phyloP scores from a whole-genome alignment of 805 yeast species.

The Saccharomycopsis sp. region DNA sequence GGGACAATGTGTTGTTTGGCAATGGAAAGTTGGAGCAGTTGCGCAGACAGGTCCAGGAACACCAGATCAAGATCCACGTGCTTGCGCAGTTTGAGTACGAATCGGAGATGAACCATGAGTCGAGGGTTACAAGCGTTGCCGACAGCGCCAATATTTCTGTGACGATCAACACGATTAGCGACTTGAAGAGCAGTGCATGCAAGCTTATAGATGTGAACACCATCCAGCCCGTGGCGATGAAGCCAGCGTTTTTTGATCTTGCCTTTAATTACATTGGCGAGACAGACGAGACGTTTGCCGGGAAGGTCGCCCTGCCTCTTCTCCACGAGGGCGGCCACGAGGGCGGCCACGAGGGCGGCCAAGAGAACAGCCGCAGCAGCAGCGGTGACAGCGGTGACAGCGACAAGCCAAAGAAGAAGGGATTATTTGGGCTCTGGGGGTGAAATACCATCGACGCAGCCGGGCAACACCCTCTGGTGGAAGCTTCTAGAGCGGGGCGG shows the following conservation, averaged over 20 bases:
- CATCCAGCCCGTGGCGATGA: conserved; percentile 59
- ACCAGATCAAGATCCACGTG: conserved; percentile 32
- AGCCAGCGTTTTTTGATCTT: conserved; percentile 86
- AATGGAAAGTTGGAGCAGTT: conserved; percentile 28
- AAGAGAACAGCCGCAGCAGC: too few species aligned
- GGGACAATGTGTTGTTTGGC: conserved; percentile 31
- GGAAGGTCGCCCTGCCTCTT: too few species aligned
- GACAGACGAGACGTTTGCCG: too few species aligned
- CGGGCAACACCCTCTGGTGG: too few species aligned
- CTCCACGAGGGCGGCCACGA: too few species aligned
- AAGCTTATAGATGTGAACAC: conserved; percentile 23
- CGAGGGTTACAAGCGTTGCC: conserved; percentile 25
- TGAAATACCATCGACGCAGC: too few species aligned
- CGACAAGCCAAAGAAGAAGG: conserved; percentile 42
- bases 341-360: too few species aligned
- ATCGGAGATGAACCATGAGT: conserved; percentile 23
- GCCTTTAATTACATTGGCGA: conserved; percentile 72
- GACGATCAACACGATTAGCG: conserved; percentile 24
- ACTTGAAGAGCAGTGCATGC: conserved; percentile 18
- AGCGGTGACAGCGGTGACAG: too few species aligned
- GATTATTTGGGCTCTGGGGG: conserved; percentile 70
- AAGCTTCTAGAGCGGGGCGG: background rate
- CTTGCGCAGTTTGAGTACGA: conserved; percentile 39
- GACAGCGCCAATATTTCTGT: conserved; percentile 30
- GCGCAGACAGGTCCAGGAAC: conserved; percentile 18